Conservation (phyloP, 345 rosid genomes). For the Citrus trifoliata region DNA sequence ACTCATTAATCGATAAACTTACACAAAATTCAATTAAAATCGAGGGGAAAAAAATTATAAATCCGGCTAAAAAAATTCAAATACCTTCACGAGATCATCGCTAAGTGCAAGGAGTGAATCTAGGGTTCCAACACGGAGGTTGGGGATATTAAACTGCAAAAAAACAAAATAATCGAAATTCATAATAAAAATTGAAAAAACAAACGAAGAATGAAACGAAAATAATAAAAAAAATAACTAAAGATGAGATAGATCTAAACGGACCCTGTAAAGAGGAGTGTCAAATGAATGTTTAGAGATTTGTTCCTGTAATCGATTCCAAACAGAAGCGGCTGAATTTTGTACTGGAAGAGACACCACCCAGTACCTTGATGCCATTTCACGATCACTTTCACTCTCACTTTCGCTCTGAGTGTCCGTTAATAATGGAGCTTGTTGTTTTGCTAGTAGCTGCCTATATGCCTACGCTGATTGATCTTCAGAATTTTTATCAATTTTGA, state of each 20-base stretch:
- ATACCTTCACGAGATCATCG: slow-evolving; percentile 93
- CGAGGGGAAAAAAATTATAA: not conserved
- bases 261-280: slow-evolving; percentile 93
- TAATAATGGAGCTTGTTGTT: not conserved
- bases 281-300: slow-evolving; percentile 96
- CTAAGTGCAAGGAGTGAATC: slow-evolving; percentile 95
- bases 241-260: slow-evolving; percentile 14
- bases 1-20: not conserved
- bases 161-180: slow-evolving; percentile 1
- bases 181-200: not conserved
- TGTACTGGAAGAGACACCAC: slow-evolving; percentile 84
- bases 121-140: slow-evolving; percentile 96
- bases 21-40: not conserved
- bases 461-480: not conserved
- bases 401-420: not conserved
- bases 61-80: not conserved
- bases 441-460: not conserved
- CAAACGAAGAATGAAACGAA: not conserved
- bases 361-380: slow-evolving; percentile 94
- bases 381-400: not conserved
- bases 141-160: slow-evolving; percentile 86
- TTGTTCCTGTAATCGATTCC: slow-evolving; percentile 83
- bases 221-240: not conserved
- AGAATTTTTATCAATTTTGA: not conserved
- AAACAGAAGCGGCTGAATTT: slow-evolving; percentile 67